Evolutionary conservation across 371 early-diverging fungal genomes (phyloP).

Genomic region (Thermomucor indicae-seudaticae): DNA sequence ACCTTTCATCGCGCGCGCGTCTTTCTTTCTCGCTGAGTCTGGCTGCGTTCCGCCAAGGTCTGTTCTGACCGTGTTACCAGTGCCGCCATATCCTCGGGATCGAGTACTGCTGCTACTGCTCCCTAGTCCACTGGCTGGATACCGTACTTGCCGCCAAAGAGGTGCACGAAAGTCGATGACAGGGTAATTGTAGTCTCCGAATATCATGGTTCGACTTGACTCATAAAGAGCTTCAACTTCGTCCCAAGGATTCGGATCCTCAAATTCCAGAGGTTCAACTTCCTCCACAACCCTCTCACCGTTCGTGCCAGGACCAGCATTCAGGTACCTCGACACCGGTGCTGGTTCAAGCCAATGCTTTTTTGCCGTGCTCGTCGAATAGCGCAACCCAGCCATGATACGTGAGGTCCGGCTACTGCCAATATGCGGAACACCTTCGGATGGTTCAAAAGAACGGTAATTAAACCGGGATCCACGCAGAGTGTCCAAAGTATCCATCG

Average conservation of each 20-base stretch:
- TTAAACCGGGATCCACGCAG: slow-evolving; percentile 74
- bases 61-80: background rate
- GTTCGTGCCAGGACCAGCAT: slow-evolving; percentile 29
- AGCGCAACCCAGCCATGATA: slow-evolving; percentile 77
- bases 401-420: slow-evolving; percentile 57
- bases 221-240: slow-evolving; percentile 40
- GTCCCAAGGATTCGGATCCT: slow-evolving; percentile 32
- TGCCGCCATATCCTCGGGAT: slow-evolving; percentile 12
- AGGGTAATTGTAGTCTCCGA: slow-evolving; percentile 56
- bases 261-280: slow-evolving; percentile 31
- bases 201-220: slow-evolving; percentile 37
- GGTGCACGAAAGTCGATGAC: slow-evolving; percentile 47
- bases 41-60: background rate
- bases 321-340: slow-evolving; percentile 34
- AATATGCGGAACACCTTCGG: slow-evolving; percentile 58
- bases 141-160: slow-evolving; percentile 33
- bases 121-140: background rate
- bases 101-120: slow-evolving; percentile 6
- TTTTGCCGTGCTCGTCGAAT: slow-evolving; percentile 67
- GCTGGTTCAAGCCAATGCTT: slow-evolving; percentile 74
- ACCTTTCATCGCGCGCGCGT: slow-evolving; percentile 5
- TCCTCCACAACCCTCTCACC: slow-evolving; percentile 23
- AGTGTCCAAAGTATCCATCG: slow-evolving; percentile 78
- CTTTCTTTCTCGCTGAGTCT: background rate
- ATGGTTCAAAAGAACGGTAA: slow-evolving; percentile 79